Percentiles rank a stretch among this genome's conserved stretches.
Conservation (phyloP, 345 rosid species). For the Linum trigynum region DNA sequence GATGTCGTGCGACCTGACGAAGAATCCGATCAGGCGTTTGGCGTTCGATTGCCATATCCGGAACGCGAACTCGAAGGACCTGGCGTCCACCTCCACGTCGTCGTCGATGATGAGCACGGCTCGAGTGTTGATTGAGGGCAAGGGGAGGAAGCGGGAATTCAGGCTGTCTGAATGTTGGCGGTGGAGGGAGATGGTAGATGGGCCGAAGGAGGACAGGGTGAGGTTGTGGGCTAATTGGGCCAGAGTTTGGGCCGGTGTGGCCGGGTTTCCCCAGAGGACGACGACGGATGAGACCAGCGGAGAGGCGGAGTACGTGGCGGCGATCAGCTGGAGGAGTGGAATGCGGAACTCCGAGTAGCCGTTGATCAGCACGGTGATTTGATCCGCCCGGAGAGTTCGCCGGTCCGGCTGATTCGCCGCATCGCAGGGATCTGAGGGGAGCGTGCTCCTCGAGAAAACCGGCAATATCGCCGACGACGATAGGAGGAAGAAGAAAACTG, state of each 20-base stretch:
- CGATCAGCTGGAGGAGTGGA: conserved; percentile 52
- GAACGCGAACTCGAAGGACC: conserved; percentile 1
- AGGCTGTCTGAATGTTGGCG: conserved; percentile 56
- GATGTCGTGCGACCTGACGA: conserved; percentile 51
- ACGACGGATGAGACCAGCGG: conserved; percentile 42
- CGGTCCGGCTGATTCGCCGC: conserved; percentile 23
- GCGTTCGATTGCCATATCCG: not conserved
- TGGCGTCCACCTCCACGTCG: conserved; percentile 4
- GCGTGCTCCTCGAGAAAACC: conserved; percentile 17
- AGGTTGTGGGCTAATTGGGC: conserved; percentile 36
- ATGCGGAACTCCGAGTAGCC: conserved; percentile 61
- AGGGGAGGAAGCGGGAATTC: conserved; percentile 54
- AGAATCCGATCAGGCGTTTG: conserved; percentile 34
- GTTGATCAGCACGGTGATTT: conserved; percentile 60
- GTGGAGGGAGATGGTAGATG: conserved; percentile 42
- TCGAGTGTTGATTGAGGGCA: conserved; percentile 18
- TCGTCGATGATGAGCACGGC: conserved; percentile 1
- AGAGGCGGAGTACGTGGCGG: conserved; percentile 41
- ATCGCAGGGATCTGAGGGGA: conserved; percentile 32
- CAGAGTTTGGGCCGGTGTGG: conserved; percentile 32
- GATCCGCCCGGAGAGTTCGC: conserved; percentile 43
- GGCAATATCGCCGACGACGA: not conserved
- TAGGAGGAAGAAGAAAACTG: not conserved
- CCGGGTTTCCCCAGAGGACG: conserved; percentile 66
- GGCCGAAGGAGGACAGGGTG: conserved; percentile 33